Conservation (phyloP, 2,329 filamentous ascomycete species). For the Stagonosporopsis chrysanthemi region DNA sequence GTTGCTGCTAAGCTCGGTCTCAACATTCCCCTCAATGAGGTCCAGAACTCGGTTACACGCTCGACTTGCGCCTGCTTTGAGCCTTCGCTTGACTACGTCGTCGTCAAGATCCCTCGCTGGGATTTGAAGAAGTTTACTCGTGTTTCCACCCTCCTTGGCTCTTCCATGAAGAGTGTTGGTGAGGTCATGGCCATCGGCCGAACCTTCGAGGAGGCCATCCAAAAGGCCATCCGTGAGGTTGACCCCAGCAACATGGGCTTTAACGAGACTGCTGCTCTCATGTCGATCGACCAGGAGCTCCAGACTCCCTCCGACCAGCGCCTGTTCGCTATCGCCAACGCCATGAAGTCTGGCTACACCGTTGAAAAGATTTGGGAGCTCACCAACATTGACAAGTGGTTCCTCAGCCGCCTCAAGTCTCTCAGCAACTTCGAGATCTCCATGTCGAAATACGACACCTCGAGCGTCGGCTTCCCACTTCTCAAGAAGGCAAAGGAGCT, state of each 20-base stretch:
- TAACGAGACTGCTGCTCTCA: conserved; percentile 81
- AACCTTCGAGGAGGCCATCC: conserved; percentile 97
- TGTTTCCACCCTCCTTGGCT: conserved; percentile 93
- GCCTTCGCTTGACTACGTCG: conserved; percentile 95
- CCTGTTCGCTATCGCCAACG: conserved; percentile 96
- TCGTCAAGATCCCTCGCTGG: conserved; percentile 99
- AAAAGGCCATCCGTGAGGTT: conserved; percentile 95
- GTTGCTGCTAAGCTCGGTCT: conserved; percentile 97
- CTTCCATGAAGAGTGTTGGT: conserved; percentile 99
- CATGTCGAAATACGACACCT: conserved; percentile 74
- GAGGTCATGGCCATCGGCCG: conserved; percentile 98
- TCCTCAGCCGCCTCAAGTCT: conserved; percentile 88
- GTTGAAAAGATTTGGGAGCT: conserved; percentile 98
- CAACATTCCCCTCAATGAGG: conserved; percentile 93
- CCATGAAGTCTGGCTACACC: conserved; percentile 91
- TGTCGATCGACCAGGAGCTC: conserved; percentile 94
- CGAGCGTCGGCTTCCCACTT: conserved; percentile 68
- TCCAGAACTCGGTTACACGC: conserved; percentile 94
- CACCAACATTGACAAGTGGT: conserved; percentile 99
- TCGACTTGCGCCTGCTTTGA: conserved; percentile 98
- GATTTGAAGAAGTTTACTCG: conserved; percentile 98
- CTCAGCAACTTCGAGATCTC: conserved; percentile 86
- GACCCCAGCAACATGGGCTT: conserved; percentile 97
- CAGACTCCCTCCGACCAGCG: conserved; percentile 98
- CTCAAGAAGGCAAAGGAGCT: conserved; percentile 89